These are phyloP conservation scores for Linanthus parryae DNA, from an alignment of 148 eudicot species.

Conservation along the genomic window DNA sequence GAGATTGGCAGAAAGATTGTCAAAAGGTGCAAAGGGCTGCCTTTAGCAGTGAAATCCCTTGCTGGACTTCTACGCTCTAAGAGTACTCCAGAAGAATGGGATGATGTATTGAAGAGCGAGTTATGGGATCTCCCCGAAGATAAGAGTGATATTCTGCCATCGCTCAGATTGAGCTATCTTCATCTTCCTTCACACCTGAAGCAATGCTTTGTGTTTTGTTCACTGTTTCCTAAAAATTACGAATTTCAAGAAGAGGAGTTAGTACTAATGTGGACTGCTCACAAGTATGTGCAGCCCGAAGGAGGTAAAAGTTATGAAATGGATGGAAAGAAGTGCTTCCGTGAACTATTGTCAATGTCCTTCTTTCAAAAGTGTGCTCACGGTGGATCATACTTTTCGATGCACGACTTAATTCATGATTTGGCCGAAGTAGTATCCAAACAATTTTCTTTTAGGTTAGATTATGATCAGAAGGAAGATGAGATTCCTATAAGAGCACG, in stretches of 20 bases:
- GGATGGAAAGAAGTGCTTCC: conserved; percentile 21
- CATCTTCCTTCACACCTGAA: conserved; percentile 15
- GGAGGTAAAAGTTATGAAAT: conserved; percentile 9
- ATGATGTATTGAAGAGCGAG: conserved; percentile 5
- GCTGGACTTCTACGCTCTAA: conserved; percentile 13
- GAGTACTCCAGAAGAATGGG: conserved; percentile 14
- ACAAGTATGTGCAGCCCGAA: conserved; percentile 13
- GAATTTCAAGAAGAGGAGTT: conserved; percentile 6
- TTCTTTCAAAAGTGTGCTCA: conserved; percentile 7
- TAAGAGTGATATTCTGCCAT: background rate
- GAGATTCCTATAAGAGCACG: background rate
- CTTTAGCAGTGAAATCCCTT: conserved; percentile 12
- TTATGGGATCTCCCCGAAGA: conserved; percentile 7
- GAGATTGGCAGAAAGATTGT: conserved; percentile 8
- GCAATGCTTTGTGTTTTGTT: conserved; percentile 18
- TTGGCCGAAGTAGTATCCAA: conserved; percentile 14
- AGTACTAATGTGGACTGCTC: conserved; percentile 18
- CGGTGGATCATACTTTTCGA: conserved; percentile 1
- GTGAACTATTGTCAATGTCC: conserved; percentile 15
- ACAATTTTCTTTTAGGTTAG: conserved; percentile 1
- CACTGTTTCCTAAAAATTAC: conserved; percentile 8
- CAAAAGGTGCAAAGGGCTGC: conserved; percentile 18
- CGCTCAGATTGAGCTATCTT: conserved; percentile 14
- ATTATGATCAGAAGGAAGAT: background rate
- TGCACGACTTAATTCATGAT: conserved; percentile 16